phyloP scores from a whole-genome alignment of 163 green algal species.

The Volvox carteri region DNA sequence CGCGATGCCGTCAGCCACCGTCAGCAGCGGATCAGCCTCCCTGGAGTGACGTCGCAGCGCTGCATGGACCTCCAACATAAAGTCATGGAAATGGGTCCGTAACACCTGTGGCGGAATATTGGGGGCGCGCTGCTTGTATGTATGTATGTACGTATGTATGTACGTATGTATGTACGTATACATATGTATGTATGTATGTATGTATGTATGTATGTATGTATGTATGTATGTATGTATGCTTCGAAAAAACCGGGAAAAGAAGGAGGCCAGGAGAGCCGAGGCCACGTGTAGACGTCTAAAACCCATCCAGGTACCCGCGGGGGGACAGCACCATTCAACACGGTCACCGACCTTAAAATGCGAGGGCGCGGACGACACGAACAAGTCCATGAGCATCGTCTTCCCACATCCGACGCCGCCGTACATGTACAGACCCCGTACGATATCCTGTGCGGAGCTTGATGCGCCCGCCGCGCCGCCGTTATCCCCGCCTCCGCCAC shows the following conservation, averaged over 20 bases:
- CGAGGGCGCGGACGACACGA: constrained; percentile 74
- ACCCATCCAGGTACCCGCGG: no score
- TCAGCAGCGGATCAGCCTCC: constrained; percentile 78
- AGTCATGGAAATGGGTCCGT: constrained; percentile 97
- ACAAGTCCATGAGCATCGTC: constrained; percentile 94
- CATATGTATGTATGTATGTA: not conserved
- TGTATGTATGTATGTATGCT: no score
- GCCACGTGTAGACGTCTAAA: no score
- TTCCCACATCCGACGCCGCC: constrained; percentile 90
- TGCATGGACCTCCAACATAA: constrained; percentile 98
- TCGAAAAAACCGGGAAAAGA: no score
- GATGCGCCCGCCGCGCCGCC: not conserved
- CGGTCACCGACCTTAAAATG: constrained; percentile 88
- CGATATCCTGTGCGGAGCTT: not conserved
- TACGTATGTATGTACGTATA: not conserved
- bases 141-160: not conserved
- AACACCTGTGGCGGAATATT: constrained; percentile 73
- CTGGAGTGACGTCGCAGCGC: constrained; percentile 71
- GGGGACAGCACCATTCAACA: no score
- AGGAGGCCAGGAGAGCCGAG: no score
- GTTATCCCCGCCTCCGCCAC: not conserved
- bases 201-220: no score
- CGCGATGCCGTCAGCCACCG: constrained; percentile 49
- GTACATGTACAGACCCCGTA: constrained; percentile 86
- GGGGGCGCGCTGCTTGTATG: not conserved